Evolutionary conservation across 108 stramenopile genomes (phyloP).

Genomic region (Chaetoceros tenuissimus): DNA sequence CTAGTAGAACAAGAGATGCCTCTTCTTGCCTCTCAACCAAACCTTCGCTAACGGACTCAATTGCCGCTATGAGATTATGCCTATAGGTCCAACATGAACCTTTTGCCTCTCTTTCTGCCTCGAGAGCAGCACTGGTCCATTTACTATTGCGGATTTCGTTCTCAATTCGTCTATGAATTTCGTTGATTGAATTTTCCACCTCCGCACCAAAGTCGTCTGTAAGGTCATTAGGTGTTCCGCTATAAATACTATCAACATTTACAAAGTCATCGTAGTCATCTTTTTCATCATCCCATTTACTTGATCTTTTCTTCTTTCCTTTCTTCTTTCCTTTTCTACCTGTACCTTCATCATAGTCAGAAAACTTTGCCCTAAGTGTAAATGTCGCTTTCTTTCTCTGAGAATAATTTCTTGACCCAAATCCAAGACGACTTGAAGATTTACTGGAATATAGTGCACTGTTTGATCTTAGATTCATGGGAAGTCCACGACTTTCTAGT

Average conservation of each 20-base stretch:
- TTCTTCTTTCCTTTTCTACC: not conserved
- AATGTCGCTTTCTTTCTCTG: no score
- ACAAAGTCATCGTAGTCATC: slow-evolving; percentile 20
- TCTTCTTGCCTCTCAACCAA: slow-evolving; percentile 64
- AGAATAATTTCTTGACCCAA: no score
- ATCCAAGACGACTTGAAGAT: no score
- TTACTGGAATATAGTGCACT: no score
- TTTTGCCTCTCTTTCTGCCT: slow-evolving; percentile 12
- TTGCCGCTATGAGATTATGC: slow-evolving; percentile 24
- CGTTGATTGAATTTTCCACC: slow-evolving; percentile 19
- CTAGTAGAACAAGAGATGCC: slow-evolving; percentile 50
- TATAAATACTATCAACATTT: slow-evolving; percentile 2
- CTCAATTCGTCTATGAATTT: slow-evolving; percentile 8
- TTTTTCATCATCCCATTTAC: slow-evolving; percentile 13
- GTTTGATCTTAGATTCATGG: not conserved
- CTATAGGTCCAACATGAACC: slow-evolving; percentile 16
- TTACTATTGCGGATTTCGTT: not conserved
- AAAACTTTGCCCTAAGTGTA: no score
- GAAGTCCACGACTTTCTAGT: not conserved
- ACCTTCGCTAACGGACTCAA: slow-evolving; percentile 35
- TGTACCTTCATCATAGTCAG: slow-evolving; percentile 5
- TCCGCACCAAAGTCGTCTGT: slow-evolving; percentile 9
- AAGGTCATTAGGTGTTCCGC: not conserved
- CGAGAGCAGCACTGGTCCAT: slow-evolving; percentile 10
- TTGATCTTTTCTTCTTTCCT: slow-evolving; percentile 9